Evolutionary conservation across 768 basidiomycete species (phyloP).

Genomic region (Boletus subparvulus): DNA sequence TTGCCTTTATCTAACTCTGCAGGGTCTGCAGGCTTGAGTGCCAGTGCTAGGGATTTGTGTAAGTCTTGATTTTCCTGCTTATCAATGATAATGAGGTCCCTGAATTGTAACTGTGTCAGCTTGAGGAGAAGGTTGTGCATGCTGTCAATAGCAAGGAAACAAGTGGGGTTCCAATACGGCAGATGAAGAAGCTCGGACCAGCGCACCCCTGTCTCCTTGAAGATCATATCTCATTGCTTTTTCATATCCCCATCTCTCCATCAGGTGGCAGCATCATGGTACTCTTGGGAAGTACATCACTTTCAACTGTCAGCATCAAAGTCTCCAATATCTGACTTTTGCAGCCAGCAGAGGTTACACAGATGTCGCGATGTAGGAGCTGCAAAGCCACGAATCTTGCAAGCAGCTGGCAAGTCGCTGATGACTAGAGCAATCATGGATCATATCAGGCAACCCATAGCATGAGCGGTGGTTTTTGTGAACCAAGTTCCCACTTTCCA

Average conservation of each 20-base stretch:
- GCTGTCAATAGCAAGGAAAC: constrained; percentile 32
- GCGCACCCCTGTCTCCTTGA: constrained; percentile 23
- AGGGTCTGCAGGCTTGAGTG: neutral
- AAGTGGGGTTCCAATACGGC: constrained; percentile 36
- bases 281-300: constrained; percentile 10
- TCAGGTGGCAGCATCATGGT: constrained; percentile 11
- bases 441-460: neutral
- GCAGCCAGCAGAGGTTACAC: neutral
- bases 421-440: neutral
- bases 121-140: constrained; percentile 40
- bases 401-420: neutral
- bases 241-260: constrained; percentile 21
- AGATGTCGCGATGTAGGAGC: neutral
- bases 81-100: constrained; percentile 8
- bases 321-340: constrained; percentile 16
- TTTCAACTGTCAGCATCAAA: constrained; percentile 29
- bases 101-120: constrained; percentile 6
- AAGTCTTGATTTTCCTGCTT: neutral
- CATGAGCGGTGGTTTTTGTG: constrained; percentile 16
- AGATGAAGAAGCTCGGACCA: constrained; percentile 34
- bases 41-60: neutral
- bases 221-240: constrained; percentile 3
- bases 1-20: too few relatives aligned
- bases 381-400: neutral
- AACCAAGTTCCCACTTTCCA: constrained; percentile 34